These are phyloP conservation scores for Eremochloa ophiuroides DNA, from an alignment of 176 grass and related monocot species.

Conservation along the genomic window DNA sequence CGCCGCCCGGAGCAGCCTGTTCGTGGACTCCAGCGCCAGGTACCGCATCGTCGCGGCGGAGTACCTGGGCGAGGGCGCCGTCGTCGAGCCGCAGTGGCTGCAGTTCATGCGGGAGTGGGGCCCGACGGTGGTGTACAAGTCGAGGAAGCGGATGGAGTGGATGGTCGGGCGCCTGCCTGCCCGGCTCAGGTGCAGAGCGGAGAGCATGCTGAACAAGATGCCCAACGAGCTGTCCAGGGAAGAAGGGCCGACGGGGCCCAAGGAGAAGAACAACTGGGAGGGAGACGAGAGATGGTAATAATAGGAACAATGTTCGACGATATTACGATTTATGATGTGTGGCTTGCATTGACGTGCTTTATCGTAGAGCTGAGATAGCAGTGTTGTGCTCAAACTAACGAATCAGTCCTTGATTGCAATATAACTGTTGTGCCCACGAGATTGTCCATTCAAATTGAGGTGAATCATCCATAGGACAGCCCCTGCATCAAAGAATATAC, in stretches of 20 bases:
- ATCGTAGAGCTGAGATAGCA: not conserved
- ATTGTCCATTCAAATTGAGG: not conserved
- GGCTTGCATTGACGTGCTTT: not conserved
- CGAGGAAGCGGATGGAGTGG: slow-evolving; percentile 47
- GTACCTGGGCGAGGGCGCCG: slow-evolving; percentile 53
- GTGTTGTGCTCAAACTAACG: not conserved
- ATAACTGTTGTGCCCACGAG: not conserved
- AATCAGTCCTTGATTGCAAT: not conserved
- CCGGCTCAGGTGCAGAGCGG: slow-evolving; percentile 40
- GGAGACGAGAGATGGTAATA: slow-evolving; percentile 82
- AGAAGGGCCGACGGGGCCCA: slow-evolving; percentile 82
- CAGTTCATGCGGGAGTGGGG: slow-evolving; percentile 92
- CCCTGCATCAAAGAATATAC: too few species aligned
- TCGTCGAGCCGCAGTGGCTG: slow-evolving; percentile 63
- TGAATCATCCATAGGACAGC: too few species aligned
- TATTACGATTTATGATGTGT: not conserved
- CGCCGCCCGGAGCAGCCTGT: slow-evolving; percentile 37
- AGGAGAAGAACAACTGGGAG: slow-evolving; percentile 91
- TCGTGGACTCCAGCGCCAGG: slow-evolving; percentile 59
- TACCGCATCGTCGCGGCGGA: slow-evolving; percentile 66
- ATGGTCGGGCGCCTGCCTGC: slow-evolving; percentile 30
- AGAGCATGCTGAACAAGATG: slow-evolving; percentile 58
- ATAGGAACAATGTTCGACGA: not conserved
- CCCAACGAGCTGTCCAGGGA: slow-evolving; percentile 78
- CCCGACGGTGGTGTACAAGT: slow-evolving; percentile 60